Evolutionary conservation across 495 filamentous ascomycete genomes (phyloP), one percentile per base, ranked within the genome.

Genomic region (Aspergillus saccharolyticus): DNA sequence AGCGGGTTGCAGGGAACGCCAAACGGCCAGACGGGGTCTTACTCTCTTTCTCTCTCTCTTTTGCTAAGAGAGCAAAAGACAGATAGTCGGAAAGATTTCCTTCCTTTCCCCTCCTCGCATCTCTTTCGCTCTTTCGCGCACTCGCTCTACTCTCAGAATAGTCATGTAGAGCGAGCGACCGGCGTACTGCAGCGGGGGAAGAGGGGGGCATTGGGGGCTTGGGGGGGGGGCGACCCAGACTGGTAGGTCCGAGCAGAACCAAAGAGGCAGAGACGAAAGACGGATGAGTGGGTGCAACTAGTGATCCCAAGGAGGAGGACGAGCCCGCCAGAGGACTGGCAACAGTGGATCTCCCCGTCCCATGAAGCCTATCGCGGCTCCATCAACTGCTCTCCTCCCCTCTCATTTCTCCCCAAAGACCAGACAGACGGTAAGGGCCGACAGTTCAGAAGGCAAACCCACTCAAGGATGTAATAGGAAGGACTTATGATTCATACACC

Each of bases 271-370:
- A 57, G 47, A 39, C 46, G 42, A 48, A 33, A 47, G 46, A 50
- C 42, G 45, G 47, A 55, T 52, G 56, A 53, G 55, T 55, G 63
- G 58, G 52, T 51, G 55, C 61, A 56, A 61, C 64, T 64, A 66
- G 64, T 61, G 61, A 63, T 63, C 61, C 64, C 64, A 63, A 66
- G 61, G 59, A 61, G 56, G 58, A 66, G 61, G 60, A 56, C 57
- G 53, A 56, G 25, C 25, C 57, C 52, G 51, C 54, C 33, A 51
- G 46, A 55, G 56, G 52, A 55, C 58, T 43, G 55, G 51, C 53
- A 45, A 52, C 52, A 42, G 63, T 65, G 63, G 63, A 65, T 65
- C 63, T 54, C 43, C 56, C 46, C 47, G 47, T 42, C 55, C 33
- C 52, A 54, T 51, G 55, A 56, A 46, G 58, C 54, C 54, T 49